Conservation (phyloP, 2,329 filamentous ascomycete genomes). For the Ilyonectria destructans region DNA sequence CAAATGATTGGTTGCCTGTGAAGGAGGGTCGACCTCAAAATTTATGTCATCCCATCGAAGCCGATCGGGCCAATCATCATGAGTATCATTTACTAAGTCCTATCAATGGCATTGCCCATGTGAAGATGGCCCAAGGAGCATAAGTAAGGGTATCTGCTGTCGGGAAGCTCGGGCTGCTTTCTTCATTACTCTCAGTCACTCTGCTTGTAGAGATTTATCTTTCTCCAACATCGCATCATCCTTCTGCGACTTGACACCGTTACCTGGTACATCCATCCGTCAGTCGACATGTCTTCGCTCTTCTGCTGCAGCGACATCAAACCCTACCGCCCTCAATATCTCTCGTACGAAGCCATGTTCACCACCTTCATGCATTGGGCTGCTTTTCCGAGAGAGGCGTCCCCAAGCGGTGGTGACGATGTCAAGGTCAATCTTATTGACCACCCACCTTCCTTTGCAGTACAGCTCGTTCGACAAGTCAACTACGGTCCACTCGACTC, state of each 20-base stretch:
- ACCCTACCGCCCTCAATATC: slow-evolving; percentile 23
- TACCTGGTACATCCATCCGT: neutral
- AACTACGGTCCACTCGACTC: slow-evolving; percentile 32
- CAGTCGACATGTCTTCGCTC: slow-evolving; percentile 18
- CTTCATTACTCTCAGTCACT: neutral
- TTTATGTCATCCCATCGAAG: neutral
- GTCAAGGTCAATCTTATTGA: neutral
- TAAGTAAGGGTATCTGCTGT: neutral
- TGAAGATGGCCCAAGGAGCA: neutral
- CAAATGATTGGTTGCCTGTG: neutral
- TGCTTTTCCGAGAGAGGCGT: neutral
- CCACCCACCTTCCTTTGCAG: slow-evolving; percentile 4
- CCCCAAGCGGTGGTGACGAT: neutral
- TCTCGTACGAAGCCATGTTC: slow-evolving; percentile 27
- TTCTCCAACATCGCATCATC: neutral
- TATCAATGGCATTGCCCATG: neutral
- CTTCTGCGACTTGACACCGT: neutral
- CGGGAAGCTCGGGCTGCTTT: neutral
- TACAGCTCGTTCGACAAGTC: slow-evolving; percentile 33
- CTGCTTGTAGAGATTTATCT: neutral
- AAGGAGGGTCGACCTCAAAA: neutral
- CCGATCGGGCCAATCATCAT: neutral
- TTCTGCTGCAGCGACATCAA: slow-evolving; percentile 22
- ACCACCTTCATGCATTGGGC: slow-evolving; percentile 25
- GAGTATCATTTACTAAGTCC: neutral